Evolutionary conservation across 192 early-diverging fungal species (phyloP), one percentile per base, ranked within the genome.

Genomic region (Backusella liffmaniae): DNA sequence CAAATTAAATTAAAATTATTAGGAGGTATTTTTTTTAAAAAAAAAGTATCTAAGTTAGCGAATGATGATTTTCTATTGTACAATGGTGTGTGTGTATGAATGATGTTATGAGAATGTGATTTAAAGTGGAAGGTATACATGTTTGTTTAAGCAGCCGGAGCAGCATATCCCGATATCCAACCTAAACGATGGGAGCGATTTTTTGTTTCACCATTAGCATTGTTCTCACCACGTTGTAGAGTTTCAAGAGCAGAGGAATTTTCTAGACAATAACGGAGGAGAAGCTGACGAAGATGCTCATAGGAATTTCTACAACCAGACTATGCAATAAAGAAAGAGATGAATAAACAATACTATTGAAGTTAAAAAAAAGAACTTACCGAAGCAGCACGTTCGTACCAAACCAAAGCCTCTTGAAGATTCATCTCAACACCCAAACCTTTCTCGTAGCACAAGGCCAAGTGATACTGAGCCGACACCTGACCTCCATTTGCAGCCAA

Each of bases 401-500:
- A 83, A 39, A 56, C 39, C 18, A 75, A 51, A 23, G 82, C 78
- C 23, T 79, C 59, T 71, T 74, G 75, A 3, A 79, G 56, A 66
- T 83, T 70, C 21, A 51, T 46, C 5, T 73, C 66, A 66, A 62
- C 66, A 15, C 86, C 83, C 56, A 84, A 36, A 30, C 88, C 84
- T 37, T 79, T 84, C 77, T 88, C 84, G 15, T 88, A 82, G 51
- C 86, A 87, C 65, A 82, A 83, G 34, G 84, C 88, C 5, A 89
- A 68, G 80, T 85, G 77, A 66, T 84, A 86, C 71, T 86, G 85
- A 39, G 86, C 84, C 23, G 83, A 75, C n/a, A 81, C 75, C 76
- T 94, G 92, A 29, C 91, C 94, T 73, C 86, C 86, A 67, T 86
- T 77, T 15, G 95, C 95, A 72, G 88, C 84, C 30, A 82, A 69